phyloP scores from a whole-genome alignment of 306 rosid genomes.

The Leucaena leucocephala region DNA sequence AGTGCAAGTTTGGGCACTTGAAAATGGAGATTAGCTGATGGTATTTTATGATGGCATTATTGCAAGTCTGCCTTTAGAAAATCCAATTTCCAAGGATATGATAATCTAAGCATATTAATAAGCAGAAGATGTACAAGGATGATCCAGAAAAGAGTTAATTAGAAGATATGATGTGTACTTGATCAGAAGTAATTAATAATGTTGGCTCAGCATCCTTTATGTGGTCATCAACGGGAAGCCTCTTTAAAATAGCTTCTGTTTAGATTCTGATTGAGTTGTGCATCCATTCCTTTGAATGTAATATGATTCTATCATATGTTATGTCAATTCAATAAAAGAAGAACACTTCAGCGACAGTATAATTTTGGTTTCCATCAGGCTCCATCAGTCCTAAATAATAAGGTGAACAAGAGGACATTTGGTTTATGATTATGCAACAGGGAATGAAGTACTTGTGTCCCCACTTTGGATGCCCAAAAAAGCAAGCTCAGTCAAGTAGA shows the following conservation, averaged over 20 bases:
- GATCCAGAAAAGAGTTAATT: conserved; percentile 37
- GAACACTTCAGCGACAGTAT: neutral
- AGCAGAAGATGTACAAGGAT: conserved; percentile 22
- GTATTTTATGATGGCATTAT: neutral
- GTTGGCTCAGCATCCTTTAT: conserved; percentile 72
- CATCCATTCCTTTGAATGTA: neutral
- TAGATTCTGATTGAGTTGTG: neutral
- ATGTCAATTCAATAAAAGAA: neutral
- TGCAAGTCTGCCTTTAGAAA: neutral
- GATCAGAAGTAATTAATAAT: conserved; percentile 85
- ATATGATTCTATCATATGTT: neutral
- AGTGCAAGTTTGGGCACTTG: conserved; percentile 27
- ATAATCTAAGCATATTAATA: conserved; percentile 20
- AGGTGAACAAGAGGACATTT: conserved; percentile 31
- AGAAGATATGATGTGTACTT: conserved; percentile 70
- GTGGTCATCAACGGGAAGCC: conserved; percentile 73
- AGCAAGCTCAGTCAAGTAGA: conserved; percentile 16
- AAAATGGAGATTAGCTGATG: conserved; percentile 13
- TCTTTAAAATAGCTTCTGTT: conserved; percentile 74
- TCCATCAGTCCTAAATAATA: neutral
- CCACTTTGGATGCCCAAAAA: neutral
- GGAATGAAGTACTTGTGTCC: conserved; percentile 12
- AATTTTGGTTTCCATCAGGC: neutral
- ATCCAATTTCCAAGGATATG: neutral
- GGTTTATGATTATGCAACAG: conserved; percentile 10